Evolutionary conservation across 495 filamentous ascomycete genomes (phyloP), one percentile per base, ranked within the genome.

Genomic region (Podospora didyma): DNA sequence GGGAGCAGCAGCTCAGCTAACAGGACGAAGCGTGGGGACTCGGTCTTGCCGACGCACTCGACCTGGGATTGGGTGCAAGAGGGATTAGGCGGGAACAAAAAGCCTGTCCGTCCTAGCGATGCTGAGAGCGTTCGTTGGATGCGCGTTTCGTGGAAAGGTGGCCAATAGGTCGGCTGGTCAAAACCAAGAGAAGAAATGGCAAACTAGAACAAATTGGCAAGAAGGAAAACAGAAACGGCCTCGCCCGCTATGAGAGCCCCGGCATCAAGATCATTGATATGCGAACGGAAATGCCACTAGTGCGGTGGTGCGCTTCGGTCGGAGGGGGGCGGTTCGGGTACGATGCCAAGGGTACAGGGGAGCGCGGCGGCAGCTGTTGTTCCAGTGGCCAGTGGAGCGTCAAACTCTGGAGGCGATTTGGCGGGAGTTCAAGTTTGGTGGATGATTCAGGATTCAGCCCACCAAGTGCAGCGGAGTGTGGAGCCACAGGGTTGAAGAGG

Each of bases 31-130:
- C 39, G 39, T 42, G 39, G 39, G 34, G 26, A 31, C 19, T 57
- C 54, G 54, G 54, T 57, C 34, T 57, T 51, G 54, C 54, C 54
- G 54, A 57, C 19, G 22, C 42, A 17, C 16, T 49, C 39, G 11
- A 48, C 45, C 31, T 42, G 46, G 31, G 28, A 20, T 31, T 51
- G 20, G 48, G 23, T 35, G 48, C 20, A 51, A 26, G 26, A 19
- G 45, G 22, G 45, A 47, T 22, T 47, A 6, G 11, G 39, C 39
- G n/a, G 39, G 14, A 42, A 14, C 39, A 42, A 42, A 9, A 31
- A 31, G 9, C 4, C 26, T 44, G 16, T 3, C 19, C n/a, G n/a
- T n/a, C n/a, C n/a, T n/a, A 47, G 12, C 3, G n/a, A 47, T 21
- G 7, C 11, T 6, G 48, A 31, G 31, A 35, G 16, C 5, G 48